phyloP scores from a whole-genome alignment of 176 grass and related monocot species.

The Oryza punctata region DNA sequence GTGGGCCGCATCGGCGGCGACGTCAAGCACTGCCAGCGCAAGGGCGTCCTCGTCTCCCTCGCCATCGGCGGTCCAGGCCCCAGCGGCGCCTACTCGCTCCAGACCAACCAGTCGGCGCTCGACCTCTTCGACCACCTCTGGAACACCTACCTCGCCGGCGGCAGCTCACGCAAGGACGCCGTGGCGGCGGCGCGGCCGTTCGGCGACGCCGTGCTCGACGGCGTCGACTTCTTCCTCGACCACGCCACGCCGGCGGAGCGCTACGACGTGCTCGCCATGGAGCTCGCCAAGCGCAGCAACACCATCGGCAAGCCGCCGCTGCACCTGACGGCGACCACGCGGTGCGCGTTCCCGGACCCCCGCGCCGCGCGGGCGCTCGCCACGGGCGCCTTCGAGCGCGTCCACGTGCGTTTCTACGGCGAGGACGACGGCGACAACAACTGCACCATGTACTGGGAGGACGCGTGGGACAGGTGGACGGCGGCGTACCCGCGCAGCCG shows the following conservation, averaged over 20 bases:
- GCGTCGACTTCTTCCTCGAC: neutral
- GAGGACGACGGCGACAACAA: neutral
- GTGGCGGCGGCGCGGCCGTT: neutral
- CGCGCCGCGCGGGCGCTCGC: neutral
- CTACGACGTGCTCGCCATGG: neutral
- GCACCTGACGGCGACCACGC: conserved; percentile 32
- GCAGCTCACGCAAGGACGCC: neutral
- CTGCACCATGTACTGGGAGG: neutral
- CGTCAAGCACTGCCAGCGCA: neutral
- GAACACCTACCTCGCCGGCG: neutral
- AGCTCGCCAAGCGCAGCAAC: neutral
- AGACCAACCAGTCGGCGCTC: neutral
- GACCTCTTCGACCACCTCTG: neutral
- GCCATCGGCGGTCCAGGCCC: neutral
- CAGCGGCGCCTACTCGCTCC: neutral
- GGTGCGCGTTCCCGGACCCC: conserved; percentile 14
- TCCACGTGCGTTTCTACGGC: conserved; percentile 39
- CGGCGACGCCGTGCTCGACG: neutral
- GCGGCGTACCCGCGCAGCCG: conserved; percentile 29
- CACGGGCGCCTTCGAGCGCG: conserved; percentile 33
- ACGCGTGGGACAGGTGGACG: conserved; percentile 30
- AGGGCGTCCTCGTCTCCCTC: neutral
- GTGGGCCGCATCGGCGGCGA: neutral
- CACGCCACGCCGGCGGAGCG: neutral
- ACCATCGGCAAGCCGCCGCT: neutral